Base-by-base conservation (phyloP, 148 eudicot species). In the Rhododendron ovatum region DNA sequence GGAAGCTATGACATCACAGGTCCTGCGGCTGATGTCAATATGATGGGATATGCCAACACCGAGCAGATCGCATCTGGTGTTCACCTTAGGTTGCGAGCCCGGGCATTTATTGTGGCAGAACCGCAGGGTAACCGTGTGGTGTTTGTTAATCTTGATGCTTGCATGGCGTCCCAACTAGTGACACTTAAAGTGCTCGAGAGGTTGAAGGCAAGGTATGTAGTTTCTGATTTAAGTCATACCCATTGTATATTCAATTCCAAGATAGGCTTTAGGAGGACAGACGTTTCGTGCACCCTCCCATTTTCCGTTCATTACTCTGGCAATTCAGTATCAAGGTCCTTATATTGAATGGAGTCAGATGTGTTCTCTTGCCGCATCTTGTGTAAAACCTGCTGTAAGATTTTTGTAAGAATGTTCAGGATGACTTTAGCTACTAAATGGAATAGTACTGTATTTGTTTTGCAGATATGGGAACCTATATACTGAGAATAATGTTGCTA, bases 1-100 rank as follows among this genome's bases (percentile, higher is more conserved):
- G 98, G 99, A 86, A 96, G 97, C 91, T 96, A 96, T 91, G 99
- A 96, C 91, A 94, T 96, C 43, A 96, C 99, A 4, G 99, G 99
- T 86, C 98, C 99, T 37, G 99, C 99, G 1, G 98, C 98, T 85
- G 99, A 96, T 90, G 98, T 94, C 71, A 95, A 95, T 87, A 96
- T 96, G 99, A 96, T 96, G 99, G 99, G 99, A 59, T 96, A 96
- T 90, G 99, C 99, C 41, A 93, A 93, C 90, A 59, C 86, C 1
- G 97, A 91, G 17, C 98, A 96, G 90, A 90, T 86, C 55, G 92
- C 94, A 73, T 93, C 98, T 9, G 98, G 99, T 47, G 89, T 96
- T 78, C 99, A 96, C 90, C 93, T 95, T 80, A 90, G 99, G 91
- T 71, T 96, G 91, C 98, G 98, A 55, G 91, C 99, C 83, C 96